phyloP scores from a whole-genome alignment of 257 asterid species.

The Solanum sejunctum region DNA sequence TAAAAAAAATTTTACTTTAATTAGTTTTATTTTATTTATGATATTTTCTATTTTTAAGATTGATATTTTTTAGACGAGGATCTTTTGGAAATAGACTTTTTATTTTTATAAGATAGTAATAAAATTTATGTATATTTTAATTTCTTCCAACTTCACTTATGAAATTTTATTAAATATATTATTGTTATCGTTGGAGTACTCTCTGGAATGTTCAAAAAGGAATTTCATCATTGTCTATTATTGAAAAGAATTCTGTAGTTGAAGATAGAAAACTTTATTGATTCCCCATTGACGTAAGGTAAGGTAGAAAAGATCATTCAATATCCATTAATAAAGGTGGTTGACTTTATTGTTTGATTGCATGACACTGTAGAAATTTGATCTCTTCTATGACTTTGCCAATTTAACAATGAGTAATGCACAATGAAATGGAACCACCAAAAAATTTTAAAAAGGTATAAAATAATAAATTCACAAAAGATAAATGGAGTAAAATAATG shows the following conservation, averaged over 20 bases:
- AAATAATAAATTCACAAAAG: not conserved
- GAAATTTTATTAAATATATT: too few species aligned
- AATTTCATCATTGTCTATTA: not conserved
- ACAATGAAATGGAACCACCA: not conserved
- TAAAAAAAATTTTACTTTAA: too few species aligned
- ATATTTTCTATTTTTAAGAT: too few species aligned
- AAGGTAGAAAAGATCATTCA: not conserved
- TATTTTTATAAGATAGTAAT: too few species aligned
- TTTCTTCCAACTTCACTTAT: too few species aligned
- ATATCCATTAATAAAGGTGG: not conserved
- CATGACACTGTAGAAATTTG: not conserved
- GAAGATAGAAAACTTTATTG: not conserved
- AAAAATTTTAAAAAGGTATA: not conserved
- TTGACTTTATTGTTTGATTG: not conserved
- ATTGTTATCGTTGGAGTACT: too few species aligned
- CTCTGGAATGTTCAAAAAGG: not conserved
- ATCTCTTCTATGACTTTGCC: not conserved
- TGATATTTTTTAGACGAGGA: too few species aligned
- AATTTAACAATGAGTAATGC: not conserved
- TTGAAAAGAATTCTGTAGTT: not conserved
- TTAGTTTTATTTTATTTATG: too few species aligned
- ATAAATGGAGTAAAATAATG: not conserved
- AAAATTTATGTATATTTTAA: too few species aligned
- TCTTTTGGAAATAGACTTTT: too few species aligned
- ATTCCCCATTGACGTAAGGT: not conserved